Conservation (phyloP, 116 monocot species). For the Posidonia oceanica region DNA sequence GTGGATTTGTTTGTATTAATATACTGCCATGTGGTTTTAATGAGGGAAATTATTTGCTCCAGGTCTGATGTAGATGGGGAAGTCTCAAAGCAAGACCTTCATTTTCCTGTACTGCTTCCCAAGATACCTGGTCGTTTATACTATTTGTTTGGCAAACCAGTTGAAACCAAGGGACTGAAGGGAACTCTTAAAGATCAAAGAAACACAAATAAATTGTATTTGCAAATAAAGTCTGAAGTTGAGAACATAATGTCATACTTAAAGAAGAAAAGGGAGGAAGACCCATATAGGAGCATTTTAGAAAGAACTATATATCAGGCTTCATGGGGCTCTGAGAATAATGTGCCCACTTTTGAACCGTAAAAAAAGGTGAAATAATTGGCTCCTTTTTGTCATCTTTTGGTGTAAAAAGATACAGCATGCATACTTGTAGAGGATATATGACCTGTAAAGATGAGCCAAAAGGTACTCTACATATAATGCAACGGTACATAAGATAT, state of each 20-base stretch:
- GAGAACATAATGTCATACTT: conserved; percentile 51
- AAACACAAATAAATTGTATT: conserved; percentile 40
- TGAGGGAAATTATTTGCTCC: neutral
- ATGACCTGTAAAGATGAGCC: too few species aligned
- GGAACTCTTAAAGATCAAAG: conserved; percentile 31
- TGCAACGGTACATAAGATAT: too few species aligned
- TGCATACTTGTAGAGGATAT: too few species aligned
- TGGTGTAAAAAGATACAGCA: too few species aligned
- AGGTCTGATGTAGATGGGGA: conserved; percentile 41
- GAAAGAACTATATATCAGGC: conserved; percentile 45
- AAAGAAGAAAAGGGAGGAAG: conserved; percentile 81
- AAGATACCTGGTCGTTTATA: conserved; percentile 80
- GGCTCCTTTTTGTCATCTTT: neutral
- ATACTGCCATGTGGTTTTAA: too few species aligned
- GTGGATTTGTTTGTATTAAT: too few species aligned
- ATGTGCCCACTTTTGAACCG: conserved; percentile 62
- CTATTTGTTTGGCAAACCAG: conserved; percentile 71
- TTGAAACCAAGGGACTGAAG: conserved; percentile 44
- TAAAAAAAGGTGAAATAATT: conserved; percentile 10
- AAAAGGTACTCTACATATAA: too few species aligned
- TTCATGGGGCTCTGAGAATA: conserved; percentile 21
- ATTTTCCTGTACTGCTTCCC: conserved; percentile 46
- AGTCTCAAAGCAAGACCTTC: conserved; percentile 35
- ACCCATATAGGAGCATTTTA: conserved; percentile 58
- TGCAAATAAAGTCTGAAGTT: conserved; percentile 63